Evolutionary conservation across 176 grass and related monocot species (phyloP).

Genomic region (Ensete ventricosum): DNA sequence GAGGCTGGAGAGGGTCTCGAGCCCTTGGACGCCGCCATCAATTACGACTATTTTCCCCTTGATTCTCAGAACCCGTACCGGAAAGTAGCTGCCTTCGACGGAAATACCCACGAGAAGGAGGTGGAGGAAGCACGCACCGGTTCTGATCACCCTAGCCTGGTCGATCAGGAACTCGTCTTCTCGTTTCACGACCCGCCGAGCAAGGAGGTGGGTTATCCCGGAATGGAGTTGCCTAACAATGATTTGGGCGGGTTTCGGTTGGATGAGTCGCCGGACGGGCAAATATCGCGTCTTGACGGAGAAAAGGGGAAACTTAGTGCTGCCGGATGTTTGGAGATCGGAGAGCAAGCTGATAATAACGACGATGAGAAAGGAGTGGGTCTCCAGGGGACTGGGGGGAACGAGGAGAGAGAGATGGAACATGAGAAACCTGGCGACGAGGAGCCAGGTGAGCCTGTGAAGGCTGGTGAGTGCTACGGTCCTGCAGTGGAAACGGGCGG

Average conservation of each 20-base stretch:
- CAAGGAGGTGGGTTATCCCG: background rate
- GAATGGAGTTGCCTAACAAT: slow-evolving; percentile 37
- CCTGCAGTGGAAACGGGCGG: background rate
- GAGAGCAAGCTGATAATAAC: background rate
- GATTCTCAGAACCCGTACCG: background rate
- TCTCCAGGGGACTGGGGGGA: slow-evolving; percentile 6
- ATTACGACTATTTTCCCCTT: slow-evolving; percentile 2
- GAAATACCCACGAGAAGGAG: background rate
- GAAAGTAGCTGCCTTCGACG: background rate
- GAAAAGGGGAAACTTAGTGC: slow-evolving; percentile 30
- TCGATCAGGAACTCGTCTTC: slow-evolving; percentile 53
- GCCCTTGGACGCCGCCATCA: slow-evolving; percentile 5
- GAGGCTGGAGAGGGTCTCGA: background rate
- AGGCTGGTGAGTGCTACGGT: background rate
- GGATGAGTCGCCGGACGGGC: slow-evolving; percentile 47
- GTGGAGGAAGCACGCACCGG: background rate
- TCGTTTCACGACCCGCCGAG: slow-evolving; percentile 1
- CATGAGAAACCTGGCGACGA: slow-evolving; percentile 1
- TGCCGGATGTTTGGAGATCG: background rate
- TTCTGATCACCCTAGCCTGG: slow-evolving; percentile 33
- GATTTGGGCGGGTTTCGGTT: slow-evolving; percentile 56
- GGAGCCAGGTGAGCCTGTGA: background rate
- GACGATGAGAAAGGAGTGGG: background rate
- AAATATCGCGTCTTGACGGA: slow-evolving; percentile 1
- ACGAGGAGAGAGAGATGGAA: background rate